Percentiles rank a stretch among this genome's conserved stretches.
Conservation (phyloP, 352 stramenopile species). For the Phytophthora cactorum region DNA sequence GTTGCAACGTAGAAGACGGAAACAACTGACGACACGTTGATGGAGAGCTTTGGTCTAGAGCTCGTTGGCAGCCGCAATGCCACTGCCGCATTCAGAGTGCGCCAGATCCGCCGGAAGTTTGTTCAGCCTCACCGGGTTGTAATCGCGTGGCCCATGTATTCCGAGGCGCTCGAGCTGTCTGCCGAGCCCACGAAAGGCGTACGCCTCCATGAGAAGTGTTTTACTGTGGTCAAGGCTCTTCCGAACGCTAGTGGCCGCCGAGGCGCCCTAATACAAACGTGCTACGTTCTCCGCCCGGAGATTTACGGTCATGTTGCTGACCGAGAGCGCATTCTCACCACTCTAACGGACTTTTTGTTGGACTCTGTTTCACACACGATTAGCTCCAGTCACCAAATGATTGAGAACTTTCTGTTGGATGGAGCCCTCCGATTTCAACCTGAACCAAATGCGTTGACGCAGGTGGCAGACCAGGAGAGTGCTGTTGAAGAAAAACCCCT, state of each 20-base stretch:
- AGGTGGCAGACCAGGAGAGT: constrained; percentile 18
- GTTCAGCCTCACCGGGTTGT: constrained; percentile 59
- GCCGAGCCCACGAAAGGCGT: constrained; percentile 61
- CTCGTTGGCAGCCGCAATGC: constrained; percentile 53
- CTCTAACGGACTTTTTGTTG: constrained; percentile 74
- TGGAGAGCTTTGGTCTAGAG: constrained; percentile 63
- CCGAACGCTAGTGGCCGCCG: constrained; percentile 37
- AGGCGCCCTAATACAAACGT: constrained; percentile 72
- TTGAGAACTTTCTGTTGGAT: constrained; percentile 72
- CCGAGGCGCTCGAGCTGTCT: constrained; percentile 57
- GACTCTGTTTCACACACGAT: constrained; percentile 65
- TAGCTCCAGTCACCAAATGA: constrained; percentile 74
- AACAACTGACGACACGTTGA: constrained; percentile 54
- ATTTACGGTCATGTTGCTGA: constrained; percentile 71
- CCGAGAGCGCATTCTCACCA: constrained; percentile 63
- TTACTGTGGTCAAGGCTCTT: constrained; percentile 66
- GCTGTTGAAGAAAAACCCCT: constrained; percentile 15
- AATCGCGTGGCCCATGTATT: constrained; percentile 63
- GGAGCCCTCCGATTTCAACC: constrained; percentile 29
- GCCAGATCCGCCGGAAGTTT: constrained; percentile 61
- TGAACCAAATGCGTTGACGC: constrained; percentile 23
- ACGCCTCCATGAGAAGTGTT: constrained; percentile 61
- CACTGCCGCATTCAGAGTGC: constrained; percentile 58
- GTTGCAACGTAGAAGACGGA: constrained; percentile 46
- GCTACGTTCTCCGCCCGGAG: constrained; percentile 68